phyloP scores from a whole-genome alignment of 176 grass and related monocot genomes.

The Juncus effusus region DNA sequence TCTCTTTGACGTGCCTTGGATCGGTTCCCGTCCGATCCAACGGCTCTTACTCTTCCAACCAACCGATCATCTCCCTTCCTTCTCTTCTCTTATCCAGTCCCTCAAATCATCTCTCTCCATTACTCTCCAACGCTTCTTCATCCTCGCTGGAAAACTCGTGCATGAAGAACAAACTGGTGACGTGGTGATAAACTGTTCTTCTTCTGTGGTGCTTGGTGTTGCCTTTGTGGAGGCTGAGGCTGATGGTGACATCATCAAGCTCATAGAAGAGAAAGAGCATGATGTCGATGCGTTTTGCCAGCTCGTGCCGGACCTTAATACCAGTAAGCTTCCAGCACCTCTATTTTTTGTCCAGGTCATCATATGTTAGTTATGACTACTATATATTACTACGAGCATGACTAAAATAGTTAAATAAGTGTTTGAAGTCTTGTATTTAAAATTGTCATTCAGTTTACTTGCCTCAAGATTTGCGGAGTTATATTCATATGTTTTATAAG shows the following conservation, averaged over 20 bases:
- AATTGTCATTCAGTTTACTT: too few relatives aligned
- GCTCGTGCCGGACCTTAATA: too few relatives aligned
- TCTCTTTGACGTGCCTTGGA: not conserved
- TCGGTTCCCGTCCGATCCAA: not conserved
- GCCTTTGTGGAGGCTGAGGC: constrained; percentile 2
- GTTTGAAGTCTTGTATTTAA: too few relatives aligned
- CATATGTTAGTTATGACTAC: not conserved
- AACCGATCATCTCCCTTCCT: not conserved
- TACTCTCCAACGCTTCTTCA: not conserved
- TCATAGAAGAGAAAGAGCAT: not conserved
- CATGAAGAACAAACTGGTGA: not conserved
- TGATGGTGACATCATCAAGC: not conserved
- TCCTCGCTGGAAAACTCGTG: not conserved
- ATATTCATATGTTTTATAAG: too few relatives aligned
- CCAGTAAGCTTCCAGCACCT: not conserved
- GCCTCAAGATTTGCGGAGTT: too few relatives aligned
- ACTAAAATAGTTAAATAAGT: too few relatives aligned
- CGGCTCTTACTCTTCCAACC: constrained; percentile 1
- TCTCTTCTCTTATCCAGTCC: not conserved
- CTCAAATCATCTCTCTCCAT: not conserved
- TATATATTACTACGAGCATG: not conserved
- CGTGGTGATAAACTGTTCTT: constrained; percentile 1
- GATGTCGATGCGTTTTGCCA: not conserved
- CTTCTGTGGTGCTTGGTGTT: not conserved
- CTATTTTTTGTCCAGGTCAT: constrained; percentile 5